phyloP scores from a whole-genome alignment of 345 rosid species.

The Viola odorata region DNA sequence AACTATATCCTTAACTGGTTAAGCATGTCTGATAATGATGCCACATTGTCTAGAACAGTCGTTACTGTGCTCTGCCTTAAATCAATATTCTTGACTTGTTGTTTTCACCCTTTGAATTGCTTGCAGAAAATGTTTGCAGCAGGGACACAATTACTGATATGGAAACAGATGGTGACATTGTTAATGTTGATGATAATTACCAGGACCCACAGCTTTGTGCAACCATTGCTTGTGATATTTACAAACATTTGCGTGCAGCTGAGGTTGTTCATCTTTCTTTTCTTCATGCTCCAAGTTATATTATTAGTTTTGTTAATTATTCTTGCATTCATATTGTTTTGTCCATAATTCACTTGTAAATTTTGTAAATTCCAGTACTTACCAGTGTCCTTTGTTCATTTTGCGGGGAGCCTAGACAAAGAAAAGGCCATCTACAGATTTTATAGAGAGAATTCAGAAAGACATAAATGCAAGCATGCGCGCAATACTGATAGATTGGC shows the following conservation, averaged over 20 bases:
- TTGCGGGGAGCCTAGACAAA: constrained; percentile 38
- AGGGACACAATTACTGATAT: constrained; percentile 48
- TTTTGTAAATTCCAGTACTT: not conserved
- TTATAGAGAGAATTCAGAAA: constrained; percentile 74
- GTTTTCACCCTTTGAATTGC: not conserved
- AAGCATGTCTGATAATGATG: too few relatives aligned
- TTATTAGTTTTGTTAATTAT: not conserved
- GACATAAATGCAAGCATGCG: constrained; percentile 89
- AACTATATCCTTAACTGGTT: too few relatives aligned
- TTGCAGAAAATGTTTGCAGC: constrained; percentile 54
- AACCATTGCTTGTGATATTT: constrained; percentile 48
- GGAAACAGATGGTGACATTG: constrained; percentile 40
- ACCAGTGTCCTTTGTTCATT: not conserved
- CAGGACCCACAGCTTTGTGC: constrained; percentile 83
- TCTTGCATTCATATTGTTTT: not conserved
- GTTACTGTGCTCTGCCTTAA: not conserved
- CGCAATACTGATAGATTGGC: constrained; percentile 87
- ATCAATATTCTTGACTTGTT: not conserved
- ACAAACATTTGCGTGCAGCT: constrained; percentile 55
- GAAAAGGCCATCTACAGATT: constrained; percentile 72
- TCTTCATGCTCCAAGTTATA: too few relatives aligned
- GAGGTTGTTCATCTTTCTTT: constrained; percentile 43
- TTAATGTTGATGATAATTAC: constrained; percentile 48
- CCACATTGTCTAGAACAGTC: too few relatives aligned
- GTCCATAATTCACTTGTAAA: not conserved